Percentiles rank a stretch among this genome's conserved stretches.
These are phyloP conservation scores for Gomphus bonarii DNA, from an alignment of 1,284 basidiomycete species.

Conservation along the genomic window DNA sequence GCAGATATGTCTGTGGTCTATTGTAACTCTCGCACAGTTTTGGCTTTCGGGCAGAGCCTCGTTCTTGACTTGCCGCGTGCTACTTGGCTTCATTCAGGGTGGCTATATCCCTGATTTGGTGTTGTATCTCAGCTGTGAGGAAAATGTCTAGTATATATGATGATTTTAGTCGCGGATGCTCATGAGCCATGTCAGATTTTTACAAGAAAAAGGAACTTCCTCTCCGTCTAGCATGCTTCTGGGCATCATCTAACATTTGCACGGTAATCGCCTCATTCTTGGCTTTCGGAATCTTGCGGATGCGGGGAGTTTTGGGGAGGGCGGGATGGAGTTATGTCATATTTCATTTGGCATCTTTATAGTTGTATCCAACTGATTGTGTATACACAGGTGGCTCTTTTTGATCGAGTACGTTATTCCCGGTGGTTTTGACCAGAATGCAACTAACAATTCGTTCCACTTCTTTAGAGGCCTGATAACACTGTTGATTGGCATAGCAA, in stretches of 20 bases:
- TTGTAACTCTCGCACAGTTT: constrained; percentile 51
- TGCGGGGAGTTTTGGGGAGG: constrained; percentile 44
- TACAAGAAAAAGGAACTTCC: constrained; percentile 62
- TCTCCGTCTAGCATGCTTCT: constrained; percentile 56
- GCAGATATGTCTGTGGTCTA: constrained; percentile 34
- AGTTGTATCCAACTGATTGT: not conserved
- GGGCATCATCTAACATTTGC: constrained; percentile 48
- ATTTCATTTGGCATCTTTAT: not conserved
- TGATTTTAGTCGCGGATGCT: not conserved
- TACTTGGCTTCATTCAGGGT: constrained; percentile 46
- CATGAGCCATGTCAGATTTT: constrained; percentile 31
- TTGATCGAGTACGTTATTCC: constrained; percentile 36
- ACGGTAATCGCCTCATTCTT: constrained; percentile 49
- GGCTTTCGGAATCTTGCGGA: constrained; percentile 50
- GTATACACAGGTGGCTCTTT: constrained; percentile 29
- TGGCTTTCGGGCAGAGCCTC: constrained; percentile 46
- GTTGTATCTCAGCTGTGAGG: constrained; percentile 51
- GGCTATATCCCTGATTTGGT: constrained; percentile 58
- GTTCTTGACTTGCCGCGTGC: constrained; percentile 37
- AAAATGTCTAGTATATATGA: constrained; percentile 3
- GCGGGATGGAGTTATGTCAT: constrained; percentile 45
- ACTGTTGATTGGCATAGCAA: constrained; percentile 43
- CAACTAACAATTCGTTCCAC: not conserved
- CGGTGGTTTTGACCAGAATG: not conserved
- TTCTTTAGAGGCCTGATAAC: constrained; percentile 38